Conservation (phyloP, 306 rosid genomes). For the Malus sieversii region DNA sequence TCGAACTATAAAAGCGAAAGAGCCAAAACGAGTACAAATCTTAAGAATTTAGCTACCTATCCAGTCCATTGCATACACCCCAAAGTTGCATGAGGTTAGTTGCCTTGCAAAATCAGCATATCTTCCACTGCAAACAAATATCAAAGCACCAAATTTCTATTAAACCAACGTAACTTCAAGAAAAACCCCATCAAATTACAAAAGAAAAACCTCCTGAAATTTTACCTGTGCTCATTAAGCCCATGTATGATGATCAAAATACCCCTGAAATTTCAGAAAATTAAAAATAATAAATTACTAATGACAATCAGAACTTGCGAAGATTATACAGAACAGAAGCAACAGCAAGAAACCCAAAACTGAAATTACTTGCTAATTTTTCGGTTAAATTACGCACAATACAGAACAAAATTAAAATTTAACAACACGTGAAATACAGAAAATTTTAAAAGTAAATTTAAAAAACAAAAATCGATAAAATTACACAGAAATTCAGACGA, state of each 20-base stretch:
- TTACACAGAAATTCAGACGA: not conserved
- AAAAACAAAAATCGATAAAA: not conserved
- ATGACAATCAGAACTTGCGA: not conserved
- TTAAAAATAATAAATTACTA: not conserved
- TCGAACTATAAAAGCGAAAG: not conserved
- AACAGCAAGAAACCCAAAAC: slow-evolving; percentile 1
- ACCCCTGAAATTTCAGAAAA: slow-evolving; percentile 53
- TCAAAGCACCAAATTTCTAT: not conserved
- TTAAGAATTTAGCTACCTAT: slow-evolving; percentile 43
- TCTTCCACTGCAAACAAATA: slow-evolving; percentile 74
- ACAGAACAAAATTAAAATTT: not conserved
- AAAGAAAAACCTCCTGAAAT: not conserved
- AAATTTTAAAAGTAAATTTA: not conserved
- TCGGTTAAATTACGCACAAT: not conserved
- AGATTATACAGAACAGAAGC: not conserved
- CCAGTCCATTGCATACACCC: slow-evolving; percentile 99
- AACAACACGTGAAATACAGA: not conserved
- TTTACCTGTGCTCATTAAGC: slow-evolving; percentile 93
- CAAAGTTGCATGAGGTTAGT: slow-evolving; percentile 70
- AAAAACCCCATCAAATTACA: not conserved
- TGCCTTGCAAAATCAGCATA: slow-evolving; percentile 77
- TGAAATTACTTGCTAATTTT: not conserved
- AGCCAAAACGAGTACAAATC: not conserved
- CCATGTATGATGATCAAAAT: slow-evolving; percentile 85
- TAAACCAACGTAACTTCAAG: not conserved